Conservation (phyloP, 139 green algal species). For the Coelastrella sp. region DNA sequence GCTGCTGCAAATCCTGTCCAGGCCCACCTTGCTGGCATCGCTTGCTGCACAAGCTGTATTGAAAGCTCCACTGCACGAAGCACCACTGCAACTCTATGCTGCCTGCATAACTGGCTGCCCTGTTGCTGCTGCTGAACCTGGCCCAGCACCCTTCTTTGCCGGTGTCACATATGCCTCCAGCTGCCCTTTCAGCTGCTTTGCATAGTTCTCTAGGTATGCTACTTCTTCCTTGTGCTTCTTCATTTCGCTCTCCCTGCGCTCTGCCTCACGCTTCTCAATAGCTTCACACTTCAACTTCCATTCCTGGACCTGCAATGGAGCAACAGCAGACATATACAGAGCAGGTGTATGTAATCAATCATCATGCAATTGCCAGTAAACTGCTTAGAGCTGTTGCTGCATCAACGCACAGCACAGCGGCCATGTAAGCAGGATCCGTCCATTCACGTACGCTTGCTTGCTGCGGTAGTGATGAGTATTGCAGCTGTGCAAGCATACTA, state of each 20-base stretch:
- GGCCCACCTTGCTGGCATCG: background rate
- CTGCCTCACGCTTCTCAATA: constrained; percentile 88
- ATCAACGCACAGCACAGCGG: too few species aligned
- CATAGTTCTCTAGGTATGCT: constrained; percentile 84
- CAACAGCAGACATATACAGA: too few species aligned
- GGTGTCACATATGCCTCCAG: constrained; percentile 81
- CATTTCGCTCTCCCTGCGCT: constrained; percentile 83
- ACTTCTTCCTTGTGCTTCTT: constrained; percentile 94
- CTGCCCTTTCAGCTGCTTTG: constrained; percentile 87
- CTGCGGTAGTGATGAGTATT: background rate
- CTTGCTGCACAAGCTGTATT: background rate
- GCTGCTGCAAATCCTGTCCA: too few species aligned
- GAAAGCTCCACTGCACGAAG: background rate
- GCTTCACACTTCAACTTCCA: constrained; percentile 89
- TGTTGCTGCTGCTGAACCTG: constrained; percentile 4
- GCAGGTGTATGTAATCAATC: too few species aligned
- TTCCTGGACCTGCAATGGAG: constrained; percentile 73
- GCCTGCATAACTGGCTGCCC: constrained; percentile 20
- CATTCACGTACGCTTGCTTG: background rate
- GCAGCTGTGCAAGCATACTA: too few species aligned
- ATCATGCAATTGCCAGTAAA: too few species aligned
- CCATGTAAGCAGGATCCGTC: too few species aligned
- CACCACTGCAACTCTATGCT: background rate
- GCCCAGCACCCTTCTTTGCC: constrained; percentile 64
- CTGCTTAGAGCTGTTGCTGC: too few species aligned